Base-by-base conservation (phyloP, 768 basidiomycete species). In the Boletus sp. region DNA sequence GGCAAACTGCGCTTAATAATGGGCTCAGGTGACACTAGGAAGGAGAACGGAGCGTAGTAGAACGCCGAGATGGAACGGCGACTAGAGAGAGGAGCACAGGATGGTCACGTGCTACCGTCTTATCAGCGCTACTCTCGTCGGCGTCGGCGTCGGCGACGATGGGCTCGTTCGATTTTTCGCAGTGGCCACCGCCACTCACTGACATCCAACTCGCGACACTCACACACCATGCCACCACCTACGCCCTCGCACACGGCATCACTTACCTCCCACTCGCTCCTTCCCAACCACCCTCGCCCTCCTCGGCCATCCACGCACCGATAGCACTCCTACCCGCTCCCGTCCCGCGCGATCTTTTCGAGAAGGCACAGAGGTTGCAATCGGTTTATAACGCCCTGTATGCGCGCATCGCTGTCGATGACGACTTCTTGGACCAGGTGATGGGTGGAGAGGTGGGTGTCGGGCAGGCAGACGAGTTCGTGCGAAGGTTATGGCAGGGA, bases 301-400 rank as follows among this genome's bases (percentile, higher is more conserved):
- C 83, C 11, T 83, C 85, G n/a, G 86, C 85, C 0, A 90, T 95
- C 60, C 90, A 97, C 66, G 95, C 94, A 0, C 97, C 97, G 0
- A 74, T 98, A 58, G 81, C 95, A 0, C 76, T 99, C 38, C 81
- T 94, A 61, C 96, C 97, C 2, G 83, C 92, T 0, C 92, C 94
- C 0, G 83, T 97, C 59, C 94, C 96, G 1, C 79, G 87, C 14
- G 51, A 69, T 3, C 74, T 90, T 14, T 97, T 95, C 66, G 62
- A 80, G 4, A 76, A 77, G 19, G 92, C 89, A 0, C 70, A 79
- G 53, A 68, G 71, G 38, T 68, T 98, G 4, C 95, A 98, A 65
- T 77, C 77, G 3, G 68, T 81, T 0, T 98, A 95, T 70, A 96
- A 98, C 71, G 74, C 80, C 0, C 76, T 98, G 2, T 99, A 99